phyloP scores from a whole-genome alignment of 352 stramenopile species.

The Globisporangium camurandrum region DNA sequence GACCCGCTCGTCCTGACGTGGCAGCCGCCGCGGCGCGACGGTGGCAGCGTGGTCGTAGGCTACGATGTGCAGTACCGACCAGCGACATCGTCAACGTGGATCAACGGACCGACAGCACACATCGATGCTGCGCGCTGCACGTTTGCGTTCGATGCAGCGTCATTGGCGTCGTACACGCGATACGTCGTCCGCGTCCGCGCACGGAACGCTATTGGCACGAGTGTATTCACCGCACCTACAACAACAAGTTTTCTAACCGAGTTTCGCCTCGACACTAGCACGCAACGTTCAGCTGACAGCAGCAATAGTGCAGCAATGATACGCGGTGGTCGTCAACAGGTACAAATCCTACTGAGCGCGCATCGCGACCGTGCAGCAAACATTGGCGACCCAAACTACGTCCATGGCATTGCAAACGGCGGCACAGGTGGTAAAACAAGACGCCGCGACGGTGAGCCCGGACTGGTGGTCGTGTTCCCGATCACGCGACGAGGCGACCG shows the following conservation, averaged over 20 bases:
- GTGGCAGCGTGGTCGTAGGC: slow-evolving; percentile 13
- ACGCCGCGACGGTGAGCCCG: slow-evolving; percentile 34
- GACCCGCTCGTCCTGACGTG: slow-evolving; percentile 21
- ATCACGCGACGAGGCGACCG: slow-evolving; percentile 34
- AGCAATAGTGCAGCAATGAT: not conserved
- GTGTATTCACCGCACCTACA: slow-evolving; percentile 16
- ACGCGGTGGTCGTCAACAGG: not conserved
- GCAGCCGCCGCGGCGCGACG: slow-evolving; percentile 20
- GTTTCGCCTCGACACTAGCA: slow-evolving; percentile 4
- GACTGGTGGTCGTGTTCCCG: slow-evolving; percentile 53
- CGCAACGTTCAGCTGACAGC: not conserved
- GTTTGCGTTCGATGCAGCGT: slow-evolving; percentile 8
- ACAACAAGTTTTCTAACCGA: slow-evolving; percentile 47
- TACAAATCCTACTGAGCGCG: slow-evolving; percentile 16
- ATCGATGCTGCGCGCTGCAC: slow-evolving; percentile 3
- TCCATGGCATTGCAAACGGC: slow-evolving; percentile 42
- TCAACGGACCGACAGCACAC: slow-evolving; percentile 5
- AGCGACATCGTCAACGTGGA: slow-evolving; percentile 37
- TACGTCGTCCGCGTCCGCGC: slow-evolving; percentile 38
- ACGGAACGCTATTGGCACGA: slow-evolving; percentile 17
- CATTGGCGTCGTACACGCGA: slow-evolving; percentile 22
- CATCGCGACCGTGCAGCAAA: slow-evolving; percentile 29
- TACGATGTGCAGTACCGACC: slow-evolving; percentile 47
- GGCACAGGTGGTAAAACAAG: too few relatives aligned
- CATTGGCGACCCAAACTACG: slow-evolving; percentile 45